phyloP scores from a whole-genome alignment of 768 basidiomycete species.

The Kwoniella bestiolae region DNA sequence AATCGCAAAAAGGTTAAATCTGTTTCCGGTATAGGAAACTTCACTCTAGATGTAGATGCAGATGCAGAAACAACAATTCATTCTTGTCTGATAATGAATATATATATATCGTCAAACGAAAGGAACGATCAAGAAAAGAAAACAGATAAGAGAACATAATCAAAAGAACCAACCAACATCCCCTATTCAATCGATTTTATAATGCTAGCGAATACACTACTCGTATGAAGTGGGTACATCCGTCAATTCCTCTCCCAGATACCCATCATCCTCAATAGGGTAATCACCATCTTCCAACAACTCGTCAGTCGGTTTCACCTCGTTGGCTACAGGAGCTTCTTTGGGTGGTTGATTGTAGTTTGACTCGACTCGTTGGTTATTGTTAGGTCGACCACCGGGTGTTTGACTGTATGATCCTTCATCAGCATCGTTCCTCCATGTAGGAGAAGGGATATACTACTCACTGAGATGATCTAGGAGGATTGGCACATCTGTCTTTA shows the following conservation, averaged over 20 bases:
- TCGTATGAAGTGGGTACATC: slow-evolving; percentile 27
- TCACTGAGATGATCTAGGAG: slow-evolving; percentile 61
- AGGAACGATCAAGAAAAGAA: not conserved
- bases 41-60: not conserved
- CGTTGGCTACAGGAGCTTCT: not conserved
- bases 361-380: slow-evolving; percentile 9
- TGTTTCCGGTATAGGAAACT: not conserved
- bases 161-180: not conserved
- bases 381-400: slow-evolving; percentile 14
- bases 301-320: slow-evolving; percentile 1
- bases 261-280: slow-evolving; percentile 28
- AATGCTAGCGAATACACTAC: not conserved
- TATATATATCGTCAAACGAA: no score
- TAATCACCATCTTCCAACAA: slow-evolving; percentile 14
- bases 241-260: slow-evolving; percentile 31
- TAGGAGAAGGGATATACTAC: not conserved
- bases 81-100: not conserved
- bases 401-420: slow-evolving; percentile 15
- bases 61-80: not conserved
- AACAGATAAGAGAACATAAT: not conserved
- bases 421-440: not conserved
- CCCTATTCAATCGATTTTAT: not conserved
- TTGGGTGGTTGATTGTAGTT: slow-evolving; percentile 20
- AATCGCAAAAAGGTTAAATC: not conserved
- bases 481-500: slow-evolving; percentile 93